These are phyloP conservation scores for Diaporthe vexans DNA, from an alignment of 2,329 filamentous ascomycete species.

Conservation along the genomic window DNA sequence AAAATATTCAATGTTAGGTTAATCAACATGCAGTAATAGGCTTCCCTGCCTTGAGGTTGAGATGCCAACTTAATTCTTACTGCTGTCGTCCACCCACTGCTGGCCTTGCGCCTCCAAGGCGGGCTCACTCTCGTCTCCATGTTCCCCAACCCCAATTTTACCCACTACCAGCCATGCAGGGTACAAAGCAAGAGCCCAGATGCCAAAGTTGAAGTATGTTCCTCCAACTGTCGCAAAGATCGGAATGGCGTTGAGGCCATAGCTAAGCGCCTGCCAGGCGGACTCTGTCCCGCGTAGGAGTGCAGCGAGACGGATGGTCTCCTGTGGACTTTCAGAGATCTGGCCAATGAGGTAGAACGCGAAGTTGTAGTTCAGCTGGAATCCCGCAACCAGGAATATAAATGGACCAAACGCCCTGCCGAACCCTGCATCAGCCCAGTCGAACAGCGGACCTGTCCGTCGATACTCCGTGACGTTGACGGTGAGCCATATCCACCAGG, in stretches of 20 bases:
- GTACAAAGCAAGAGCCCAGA: conserved; percentile 3
- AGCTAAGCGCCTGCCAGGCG: conserved; percentile 11
- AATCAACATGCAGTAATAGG: too few relatives aligned
- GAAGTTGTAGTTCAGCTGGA: conserved; percentile 19
- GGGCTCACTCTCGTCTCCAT: background rate
- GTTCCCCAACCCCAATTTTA: background rate
- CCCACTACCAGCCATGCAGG: conserved; percentile 4
- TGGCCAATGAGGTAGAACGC: conserved; percentile 3
- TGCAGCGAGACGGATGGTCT: conserved; percentile 16
- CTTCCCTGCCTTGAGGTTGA: background rate
- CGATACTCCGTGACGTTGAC: conserved; percentile 12
- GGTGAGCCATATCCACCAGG: conserved; percentile 27
- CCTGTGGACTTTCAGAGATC: background rate
- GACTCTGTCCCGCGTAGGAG: conserved; percentile 12
- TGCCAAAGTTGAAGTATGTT: conserved; percentile 5
- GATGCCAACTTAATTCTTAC: background rate
- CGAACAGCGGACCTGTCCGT: background rate
- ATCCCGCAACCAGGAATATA: conserved; percentile 16
- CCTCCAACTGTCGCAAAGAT: conserved; percentile 1
- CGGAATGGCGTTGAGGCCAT: background rate
- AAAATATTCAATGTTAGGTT: too few relatives aligned
- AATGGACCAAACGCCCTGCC: conserved; percentile 9
- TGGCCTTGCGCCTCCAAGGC: background rate
- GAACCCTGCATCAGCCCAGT: conserved; percentile 23
- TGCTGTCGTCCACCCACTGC: background rate